phyloP scores from a whole-genome alignment of 1,139 yeast genomes.

The Scheffersomyces lignicola region DNA sequence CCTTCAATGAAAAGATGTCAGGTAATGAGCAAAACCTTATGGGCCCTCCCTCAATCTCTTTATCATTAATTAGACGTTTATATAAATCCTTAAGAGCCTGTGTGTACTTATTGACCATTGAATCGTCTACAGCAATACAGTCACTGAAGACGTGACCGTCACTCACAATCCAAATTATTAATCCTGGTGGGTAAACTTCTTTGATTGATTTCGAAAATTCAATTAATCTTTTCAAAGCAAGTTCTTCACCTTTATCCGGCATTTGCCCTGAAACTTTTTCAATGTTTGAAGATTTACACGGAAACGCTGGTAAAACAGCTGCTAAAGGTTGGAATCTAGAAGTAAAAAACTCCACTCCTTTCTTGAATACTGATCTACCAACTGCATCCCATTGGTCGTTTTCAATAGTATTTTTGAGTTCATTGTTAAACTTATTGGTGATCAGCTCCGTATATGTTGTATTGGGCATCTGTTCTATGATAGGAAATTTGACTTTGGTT shows the following conservation, averaged over 20 bases:
- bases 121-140: constrained; percentile 56
- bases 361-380: constrained; percentile 43
- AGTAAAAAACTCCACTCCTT: constrained; percentile 48
- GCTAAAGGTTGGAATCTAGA: constrained; percentile 47
- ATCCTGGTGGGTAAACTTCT: constrained; percentile 53
- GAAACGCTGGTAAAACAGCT: constrained; percentile 64
- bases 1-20: constrained; percentile 31
- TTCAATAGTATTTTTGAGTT: constrained; percentile 47
- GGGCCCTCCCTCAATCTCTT: constrained; percentile 20
- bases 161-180: constrained; percentile 56
- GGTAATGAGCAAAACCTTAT: constrained; percentile 36
- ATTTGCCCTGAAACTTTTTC: constrained; percentile 50
- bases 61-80: constrained; percentile 21
- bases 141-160: constrained; percentile 70
- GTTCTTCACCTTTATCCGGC: constrained; percentile 51
- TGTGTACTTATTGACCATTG: constrained; percentile 50
- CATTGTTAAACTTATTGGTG: constrained; percentile 35
- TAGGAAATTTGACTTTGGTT: constrained; percentile 12
- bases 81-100: constrained; percentile 43
- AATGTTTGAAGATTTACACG: constrained; percentile 59
- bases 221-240: constrained; percentile 36
- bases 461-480: constrained; percentile 3
- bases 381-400: constrained; percentile 50
- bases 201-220: constrained; percentile 32
- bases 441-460: constrained; percentile 18